Evolutionary conservation across 2,329 filamentous ascomycete genomes (phyloP), one percentile per base, ranked within the genome.

Genomic region (Endoconidiophora laricicola): DNA sequence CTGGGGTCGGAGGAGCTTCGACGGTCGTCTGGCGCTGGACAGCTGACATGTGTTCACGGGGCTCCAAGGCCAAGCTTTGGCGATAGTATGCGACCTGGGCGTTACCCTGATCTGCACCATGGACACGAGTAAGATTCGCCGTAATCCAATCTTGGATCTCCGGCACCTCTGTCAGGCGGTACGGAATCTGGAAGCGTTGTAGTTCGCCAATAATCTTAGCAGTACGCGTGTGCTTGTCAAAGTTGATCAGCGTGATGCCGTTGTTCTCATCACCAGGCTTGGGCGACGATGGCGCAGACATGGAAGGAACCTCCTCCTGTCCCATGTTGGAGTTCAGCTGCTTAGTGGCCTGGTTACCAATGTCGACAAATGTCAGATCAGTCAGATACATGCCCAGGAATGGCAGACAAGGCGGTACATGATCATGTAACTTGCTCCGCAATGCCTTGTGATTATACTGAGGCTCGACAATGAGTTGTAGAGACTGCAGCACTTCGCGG

Each of bases 331-430:
- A 64, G 0, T 77, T 76, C 18, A 94, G 75, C 58, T 82, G 81
- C 59, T 90, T 86, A 2, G 82, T 88, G 4, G 86, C 78, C 33
- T 85, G 83, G 63, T 96, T 96, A 54, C 91, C 91, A 56, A 90
- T 87, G 61, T 96, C 87, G 49, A 94, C 83, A 65, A 98, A 96
- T 0, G 88, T 95, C 37, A 98, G 71, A 61, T 98, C 91, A 0
- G 91, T 98, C 38, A 98, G 72, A 63, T 95, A 96, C 66, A 94
- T 94, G 55, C 91, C 91, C 2, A 98, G 76, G 62, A 96, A 98
- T 0, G 91, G 91, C 48, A 98, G 73, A 61, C 91, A 98, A 4
- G 91, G 90, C 1, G 88, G 86, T 0, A 93, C 80, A 49, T 93
- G 85, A 58, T 86, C 82, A 57, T 90, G 81, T 2, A 98, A 76